These are phyloP conservation scores for Echium plantagineum DNA, from an alignment of 257 asterid genomes.

Conservation along the genomic window DNA sequence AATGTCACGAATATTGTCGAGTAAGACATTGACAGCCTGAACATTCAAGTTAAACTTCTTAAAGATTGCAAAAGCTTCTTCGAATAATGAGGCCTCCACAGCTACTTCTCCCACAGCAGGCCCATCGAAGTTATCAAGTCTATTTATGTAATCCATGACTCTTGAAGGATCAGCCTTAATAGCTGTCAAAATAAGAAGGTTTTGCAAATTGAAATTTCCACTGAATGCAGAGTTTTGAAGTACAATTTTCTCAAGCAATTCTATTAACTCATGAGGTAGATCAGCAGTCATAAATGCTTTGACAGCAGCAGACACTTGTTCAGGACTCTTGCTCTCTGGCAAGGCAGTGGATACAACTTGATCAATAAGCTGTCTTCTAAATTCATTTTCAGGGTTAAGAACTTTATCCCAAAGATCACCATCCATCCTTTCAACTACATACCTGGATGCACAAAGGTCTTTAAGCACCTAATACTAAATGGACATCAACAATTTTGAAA, in stretches of 20 bases:
- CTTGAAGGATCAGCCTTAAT: conserved; percentile 97
- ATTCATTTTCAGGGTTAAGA: conserved; percentile 93
- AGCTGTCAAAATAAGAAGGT: conserved; percentile 85
- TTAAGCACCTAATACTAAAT: conserved; percentile 7
- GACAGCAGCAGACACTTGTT: conserved; percentile 99
- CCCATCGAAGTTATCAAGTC: conserved; percentile 98
- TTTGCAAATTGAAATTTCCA: conserved; percentile 95
- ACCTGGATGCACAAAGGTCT: conserved; percentile 33
- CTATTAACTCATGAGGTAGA: conserved; percentile 96
- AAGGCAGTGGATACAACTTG: conserved; percentile 99
- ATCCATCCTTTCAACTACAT: conserved; percentile 98
- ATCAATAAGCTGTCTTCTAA: conserved; percentile 92
- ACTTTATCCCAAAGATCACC: conserved; percentile 96
- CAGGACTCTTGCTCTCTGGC: conserved; percentile 99
- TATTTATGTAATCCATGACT: conserved; percentile 94
- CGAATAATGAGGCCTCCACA: conserved; percentile 83
- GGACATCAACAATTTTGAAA: not conserved
- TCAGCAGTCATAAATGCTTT: conserved; percentile 99
- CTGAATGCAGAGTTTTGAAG: conserved; percentile 97
- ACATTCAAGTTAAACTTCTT: conserved; percentile 97
- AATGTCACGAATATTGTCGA: conserved; percentile 82
- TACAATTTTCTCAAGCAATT: conserved; percentile 96
- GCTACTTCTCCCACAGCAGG: conserved; percentile 99
- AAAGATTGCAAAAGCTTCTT: conserved; percentile 95
- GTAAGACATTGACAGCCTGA: conserved; percentile 87